These are phyloP conservation scores for Fusarium humuli DNA, from an alignment of 2,329 filamentous ascomycete genomes.

Conservation along the genomic window DNA sequence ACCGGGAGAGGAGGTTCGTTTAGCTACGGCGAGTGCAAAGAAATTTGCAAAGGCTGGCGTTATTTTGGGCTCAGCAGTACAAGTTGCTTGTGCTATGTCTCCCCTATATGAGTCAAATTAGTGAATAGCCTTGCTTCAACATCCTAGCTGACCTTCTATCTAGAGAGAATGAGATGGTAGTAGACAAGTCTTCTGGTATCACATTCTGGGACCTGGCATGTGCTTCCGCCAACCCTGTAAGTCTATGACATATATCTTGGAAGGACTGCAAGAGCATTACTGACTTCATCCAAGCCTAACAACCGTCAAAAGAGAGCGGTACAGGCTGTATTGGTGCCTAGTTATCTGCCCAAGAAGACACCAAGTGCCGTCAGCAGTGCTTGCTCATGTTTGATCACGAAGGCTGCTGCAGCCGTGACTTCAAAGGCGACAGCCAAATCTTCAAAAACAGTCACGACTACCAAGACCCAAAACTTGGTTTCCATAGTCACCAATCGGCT, in stretches of 20 bases:
- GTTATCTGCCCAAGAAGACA: background rate
- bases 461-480: background rate
- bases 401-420: background rate
- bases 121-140: background rate
- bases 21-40: background rate
- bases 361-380: background rate
- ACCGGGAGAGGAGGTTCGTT: background rate
- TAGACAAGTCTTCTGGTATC: background rate
- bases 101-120: background rate
- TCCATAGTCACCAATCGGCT: background rate
- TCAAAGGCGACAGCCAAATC: background rate
- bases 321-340: background rate
- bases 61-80: background rate
- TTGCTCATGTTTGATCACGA: background rate
- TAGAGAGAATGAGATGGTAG: background rate
- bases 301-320: background rate
- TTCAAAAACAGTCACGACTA: background rate
- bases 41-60: background rate
- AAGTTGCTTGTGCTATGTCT: background rate
- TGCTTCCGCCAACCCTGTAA: background rate
- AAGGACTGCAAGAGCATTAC: accelerated
- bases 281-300: background rate
- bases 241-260: accelerated
- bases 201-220: background rate
- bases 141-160: accelerated